Conservation (phyloP, 352 stramenopile genomes). For the Phytopythium chamaehyphon region DNA sequence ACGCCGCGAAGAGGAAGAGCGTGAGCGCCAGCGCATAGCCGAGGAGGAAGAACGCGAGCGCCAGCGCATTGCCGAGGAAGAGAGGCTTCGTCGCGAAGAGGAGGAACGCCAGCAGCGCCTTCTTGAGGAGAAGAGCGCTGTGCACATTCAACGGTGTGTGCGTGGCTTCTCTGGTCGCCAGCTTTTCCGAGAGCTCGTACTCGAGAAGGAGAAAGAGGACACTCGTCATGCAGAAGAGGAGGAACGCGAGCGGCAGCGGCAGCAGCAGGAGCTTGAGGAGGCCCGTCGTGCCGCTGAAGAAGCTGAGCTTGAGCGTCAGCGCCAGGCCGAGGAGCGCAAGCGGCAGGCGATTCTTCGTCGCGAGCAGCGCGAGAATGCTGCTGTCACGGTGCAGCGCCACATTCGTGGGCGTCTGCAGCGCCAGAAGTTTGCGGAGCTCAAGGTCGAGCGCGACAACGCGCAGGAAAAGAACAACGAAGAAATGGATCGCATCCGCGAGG, state of each 20-base stretch:
- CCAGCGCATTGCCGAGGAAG: constrained; percentile 16
- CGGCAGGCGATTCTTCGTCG: constrained; percentile 21
- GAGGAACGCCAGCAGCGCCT: constrained; percentile 26
- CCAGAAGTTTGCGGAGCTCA: constrained; percentile 50
- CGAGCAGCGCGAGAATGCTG: constrained; percentile 26
- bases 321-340: constrained; percentile 28
- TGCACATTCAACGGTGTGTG: constrained; percentile 40
- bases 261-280: constrained; percentile 29
- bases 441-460: constrained; percentile 33
- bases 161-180: constrained; percentile 47
- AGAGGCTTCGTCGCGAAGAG: constrained; percentile 15
- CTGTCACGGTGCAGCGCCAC: constrained; percentile 24
- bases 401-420: constrained; percentile 36
- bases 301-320: constrained; percentile 26
- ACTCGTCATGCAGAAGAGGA: constrained; percentile 40
- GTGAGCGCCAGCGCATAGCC: constrained; percentile 18
- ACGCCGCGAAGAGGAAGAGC: constrained; percentile 15
- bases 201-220: constrained; percentile 29
- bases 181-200: constrained; percentile 28
- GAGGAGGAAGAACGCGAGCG: constrained; percentile 32
- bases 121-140: constrained; percentile 25
- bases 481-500: constrained; percentile 33
- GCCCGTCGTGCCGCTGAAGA: constrained; percentile 27
- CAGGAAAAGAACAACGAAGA: constrained; percentile 22
- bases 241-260: constrained; percentile 30